Percentiles rank a stretch among this genome's conserved stretches.
Conservation (phyloP, 805 yeast genomes). For the Spathaspora hagerdaliae region DNA sequence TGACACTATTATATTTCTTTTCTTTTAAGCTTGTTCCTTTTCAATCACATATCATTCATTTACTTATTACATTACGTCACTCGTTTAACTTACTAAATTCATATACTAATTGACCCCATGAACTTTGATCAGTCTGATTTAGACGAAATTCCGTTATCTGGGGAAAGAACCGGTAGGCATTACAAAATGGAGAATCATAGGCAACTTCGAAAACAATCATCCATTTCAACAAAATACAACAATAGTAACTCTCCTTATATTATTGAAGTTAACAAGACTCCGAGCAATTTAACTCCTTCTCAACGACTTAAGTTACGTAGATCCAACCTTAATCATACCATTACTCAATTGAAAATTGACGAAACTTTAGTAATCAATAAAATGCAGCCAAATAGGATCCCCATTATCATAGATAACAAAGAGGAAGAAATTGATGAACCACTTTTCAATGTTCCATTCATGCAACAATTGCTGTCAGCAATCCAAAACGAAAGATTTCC, state of each 20-base stretch:
- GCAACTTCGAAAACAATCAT: too few species aligned
- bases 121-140: too few species aligned
- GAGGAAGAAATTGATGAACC: conserved; percentile 21
- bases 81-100: too few species aligned
- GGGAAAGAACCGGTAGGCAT: too few species aligned
- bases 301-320: conserved; percentile 26
- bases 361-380: conserved; percentile 1
- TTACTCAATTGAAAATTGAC: conserved; percentile 15
- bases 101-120: too few species aligned
- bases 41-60: too few species aligned
- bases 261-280: conserved; percentile 20
- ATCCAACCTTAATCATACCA: conserved; percentile 19
- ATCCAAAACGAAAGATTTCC: conserved; percentile 28
- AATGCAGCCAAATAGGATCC: not conserved
- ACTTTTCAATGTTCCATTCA: conserved; percentile 62
- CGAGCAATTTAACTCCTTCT: conserved; percentile 24
- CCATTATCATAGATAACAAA: conserved; percentile 1
- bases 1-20: too few species aligned
- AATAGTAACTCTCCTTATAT: conserved; percentile 7
- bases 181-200: too few species aligned
- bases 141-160: too few species aligned
- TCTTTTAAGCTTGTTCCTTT: too few species aligned
- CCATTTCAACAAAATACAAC: too few species aligned
- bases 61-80: too few species aligned
- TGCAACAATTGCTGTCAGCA: conserved; percentile 46